These are phyloP conservation scores for Ganoderma sp. DNA, from an alignment of 1,284 basidiomycete species.

Conservation along the genomic window DNA sequence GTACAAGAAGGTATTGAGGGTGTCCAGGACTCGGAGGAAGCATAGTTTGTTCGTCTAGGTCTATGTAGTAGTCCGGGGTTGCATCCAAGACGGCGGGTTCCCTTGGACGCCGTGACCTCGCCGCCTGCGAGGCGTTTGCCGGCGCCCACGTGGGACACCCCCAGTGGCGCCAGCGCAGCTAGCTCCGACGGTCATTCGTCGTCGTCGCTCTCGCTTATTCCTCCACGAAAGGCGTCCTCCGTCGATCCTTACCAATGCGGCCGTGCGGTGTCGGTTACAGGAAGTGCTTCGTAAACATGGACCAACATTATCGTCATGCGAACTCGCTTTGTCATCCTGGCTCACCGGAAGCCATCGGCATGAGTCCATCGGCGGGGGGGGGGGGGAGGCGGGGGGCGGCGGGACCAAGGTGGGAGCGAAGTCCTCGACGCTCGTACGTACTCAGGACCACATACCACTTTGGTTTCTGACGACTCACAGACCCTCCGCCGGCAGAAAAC, in stretches of 20 bases:
- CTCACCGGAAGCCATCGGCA: neutral
- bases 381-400: no score
- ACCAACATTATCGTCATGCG: neutral
- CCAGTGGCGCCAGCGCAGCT: neutral
- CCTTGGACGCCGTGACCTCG: neutral
- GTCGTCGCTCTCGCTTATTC: neutral
- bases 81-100: neutral
- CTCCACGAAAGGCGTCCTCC: neutral
- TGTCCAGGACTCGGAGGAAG: neutral
- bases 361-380: no score
- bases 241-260: neutral
- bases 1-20: conserved; percentile 2
- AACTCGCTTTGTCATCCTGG: neutral
- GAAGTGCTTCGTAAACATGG: conserved; percentile 4
- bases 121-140: conserved; percentile 2
- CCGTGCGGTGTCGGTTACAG: neutral
- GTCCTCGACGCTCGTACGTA: neutral
- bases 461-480: neutral
- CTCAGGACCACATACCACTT: neutral
- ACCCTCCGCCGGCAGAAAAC: neutral
- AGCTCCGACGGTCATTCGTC: neutral
- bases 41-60: neutral
- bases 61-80: neutral
- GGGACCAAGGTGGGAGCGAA: no score
- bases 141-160: conserved; percentile 3